These are phyloP conservation scores for Pythium monospermum DNA, from an alignment of 352 stramenopile genomes.

Conservation along the genomic window DNA sequence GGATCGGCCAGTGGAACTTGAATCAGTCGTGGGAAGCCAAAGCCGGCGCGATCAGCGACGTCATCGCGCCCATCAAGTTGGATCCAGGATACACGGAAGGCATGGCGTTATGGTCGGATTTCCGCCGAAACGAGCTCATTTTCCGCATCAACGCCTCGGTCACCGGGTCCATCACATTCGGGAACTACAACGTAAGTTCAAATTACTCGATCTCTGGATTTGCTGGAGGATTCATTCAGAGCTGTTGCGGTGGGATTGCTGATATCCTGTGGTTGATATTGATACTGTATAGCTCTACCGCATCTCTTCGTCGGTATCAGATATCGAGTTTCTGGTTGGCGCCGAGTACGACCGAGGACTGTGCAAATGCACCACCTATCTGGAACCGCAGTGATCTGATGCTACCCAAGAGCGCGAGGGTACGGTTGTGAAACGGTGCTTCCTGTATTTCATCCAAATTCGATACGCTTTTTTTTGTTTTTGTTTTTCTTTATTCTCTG, in stretches of 20 bases:
- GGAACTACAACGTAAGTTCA: conserved; percentile 56
- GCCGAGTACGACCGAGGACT: conserved; percentile 79
- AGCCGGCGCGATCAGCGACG: conserved; percentile 71
- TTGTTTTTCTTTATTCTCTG: too few relatives aligned
- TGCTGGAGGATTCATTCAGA: not conserved
- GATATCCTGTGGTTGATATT: not conserved
- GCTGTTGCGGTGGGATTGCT: not conserved
- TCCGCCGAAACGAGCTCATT: conserved; percentile 66
- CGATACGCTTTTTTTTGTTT: not conserved
- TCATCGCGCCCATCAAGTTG: conserved; percentile 72
- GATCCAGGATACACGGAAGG: conserved; percentile 59
- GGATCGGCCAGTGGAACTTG: conserved; percentile 70
- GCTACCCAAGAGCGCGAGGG: too few relatives aligned
- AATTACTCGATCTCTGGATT: not conserved
- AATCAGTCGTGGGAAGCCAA: conserved; percentile 58
- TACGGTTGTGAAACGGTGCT: too few relatives aligned
- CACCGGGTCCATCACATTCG: conserved; percentile 78
- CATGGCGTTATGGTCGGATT: conserved; percentile 59
- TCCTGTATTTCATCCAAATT: too few relatives aligned
- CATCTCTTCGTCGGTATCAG: conserved; percentile 67
- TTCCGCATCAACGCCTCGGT: conserved; percentile 82
- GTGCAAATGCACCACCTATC: conserved; percentile 79
- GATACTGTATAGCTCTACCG: conserved; percentile 59
- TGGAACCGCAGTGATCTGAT: conserved; percentile 51
- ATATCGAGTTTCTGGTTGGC: conserved; percentile 85